A percentile compares a stretch with the other conserved stretches of the same genome.
phyloP scores from a whole-genome alignment of 1,284 basidiomycete genomes.

The Malassezia nana region DNA sequence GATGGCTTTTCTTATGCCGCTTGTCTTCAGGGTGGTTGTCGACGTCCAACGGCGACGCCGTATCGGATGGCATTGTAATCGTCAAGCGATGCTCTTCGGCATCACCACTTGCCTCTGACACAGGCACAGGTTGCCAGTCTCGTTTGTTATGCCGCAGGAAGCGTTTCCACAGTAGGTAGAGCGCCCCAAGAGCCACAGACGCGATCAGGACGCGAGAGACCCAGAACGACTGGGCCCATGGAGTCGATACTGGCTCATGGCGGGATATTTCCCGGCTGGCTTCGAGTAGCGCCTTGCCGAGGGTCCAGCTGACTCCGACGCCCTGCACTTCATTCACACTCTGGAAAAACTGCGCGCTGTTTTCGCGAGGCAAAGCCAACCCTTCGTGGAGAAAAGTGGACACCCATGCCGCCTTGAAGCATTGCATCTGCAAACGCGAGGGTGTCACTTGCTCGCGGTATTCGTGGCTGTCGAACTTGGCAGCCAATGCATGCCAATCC shows the following conservation, averaged over 20 bases:
- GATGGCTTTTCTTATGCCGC: background rate
- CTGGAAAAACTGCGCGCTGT: slow-evolving; percentile 60
- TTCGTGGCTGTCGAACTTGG: slow-evolving; percentile 48
- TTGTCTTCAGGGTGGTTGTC: background rate
- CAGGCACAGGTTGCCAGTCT: background rate
- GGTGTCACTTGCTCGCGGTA: slow-evolving; percentile 57
- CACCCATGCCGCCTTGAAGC: slow-evolving; percentile 99
- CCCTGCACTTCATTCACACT: slow-evolving; percentile 81
- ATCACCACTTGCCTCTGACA: background rate
- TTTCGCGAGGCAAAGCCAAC: slow-evolving; percentile 72
- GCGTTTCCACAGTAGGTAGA: background rate
- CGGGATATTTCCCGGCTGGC: slow-evolving; percentile 57
- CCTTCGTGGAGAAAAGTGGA: slow-evolving; percentile 92
- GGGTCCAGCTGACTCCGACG: slow-evolving; percentile 90
- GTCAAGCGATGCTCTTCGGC: slow-evolving; percentile 2
- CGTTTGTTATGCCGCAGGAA: background rate
- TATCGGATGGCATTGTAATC: background rate
- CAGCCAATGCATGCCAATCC: slow-evolving; percentile 67
- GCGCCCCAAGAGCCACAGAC: background rate
- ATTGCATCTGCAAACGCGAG: slow-evolving; percentile 84
- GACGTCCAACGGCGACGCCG: background rate
- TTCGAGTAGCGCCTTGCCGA: slow-evolving; percentile 96
- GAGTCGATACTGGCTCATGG: background rate
- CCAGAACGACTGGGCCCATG: background rate
- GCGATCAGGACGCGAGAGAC: background rate